Conservation (phyloP, 441 rosid genomes). For the Erodium moschatum region DNA sequence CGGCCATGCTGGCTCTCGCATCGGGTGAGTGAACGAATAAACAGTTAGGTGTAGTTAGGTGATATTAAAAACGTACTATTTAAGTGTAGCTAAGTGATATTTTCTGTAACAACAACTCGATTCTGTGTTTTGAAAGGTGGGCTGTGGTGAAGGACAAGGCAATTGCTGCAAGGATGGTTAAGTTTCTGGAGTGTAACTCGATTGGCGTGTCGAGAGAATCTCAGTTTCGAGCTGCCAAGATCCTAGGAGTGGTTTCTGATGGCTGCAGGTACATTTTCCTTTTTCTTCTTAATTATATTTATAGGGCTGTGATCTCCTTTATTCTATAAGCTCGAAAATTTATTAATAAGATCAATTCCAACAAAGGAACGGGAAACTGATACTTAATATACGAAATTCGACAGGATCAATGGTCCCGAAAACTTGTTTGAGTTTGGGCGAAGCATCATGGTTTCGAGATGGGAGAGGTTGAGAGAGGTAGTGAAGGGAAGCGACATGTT, state of each 20-base stretch:
- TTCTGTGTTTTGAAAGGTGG: constrained; percentile 40
- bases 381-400: too few relatives aligned
- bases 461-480: constrained; percentile 49
- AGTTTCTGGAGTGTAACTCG: constrained; percentile 41
- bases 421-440: constrained; percentile 50
- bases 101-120: not conserved
- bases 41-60: too few relatives aligned
- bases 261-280: not conserved
- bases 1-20: constrained; percentile 88
- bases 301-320: too few relatives aligned
- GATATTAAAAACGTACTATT: too few relatives aligned
- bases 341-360: too few relatives aligned
- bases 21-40: too few relatives aligned
- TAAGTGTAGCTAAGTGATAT: too few relatives aligned
- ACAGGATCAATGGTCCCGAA: too few relatives aligned
- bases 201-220: constrained; percentile 81
- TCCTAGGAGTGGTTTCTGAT: constrained; percentile 40
- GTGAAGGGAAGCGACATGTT: constrained; percentile 35
- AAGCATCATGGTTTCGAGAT: constrained; percentile 43
- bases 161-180: constrained; percentile 57
- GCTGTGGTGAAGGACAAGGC: constrained; percentile 60
- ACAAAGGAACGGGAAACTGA: too few relatives aligned
- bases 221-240: constrained; percentile 66
- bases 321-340: too few relatives aligned
- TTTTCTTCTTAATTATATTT: too few relatives aligned